These are phyloP conservation scores for Cercospora berteroae DNA, from an alignment of 2,329 filamentous ascomycete species.

Conservation along the genomic window DNA sequence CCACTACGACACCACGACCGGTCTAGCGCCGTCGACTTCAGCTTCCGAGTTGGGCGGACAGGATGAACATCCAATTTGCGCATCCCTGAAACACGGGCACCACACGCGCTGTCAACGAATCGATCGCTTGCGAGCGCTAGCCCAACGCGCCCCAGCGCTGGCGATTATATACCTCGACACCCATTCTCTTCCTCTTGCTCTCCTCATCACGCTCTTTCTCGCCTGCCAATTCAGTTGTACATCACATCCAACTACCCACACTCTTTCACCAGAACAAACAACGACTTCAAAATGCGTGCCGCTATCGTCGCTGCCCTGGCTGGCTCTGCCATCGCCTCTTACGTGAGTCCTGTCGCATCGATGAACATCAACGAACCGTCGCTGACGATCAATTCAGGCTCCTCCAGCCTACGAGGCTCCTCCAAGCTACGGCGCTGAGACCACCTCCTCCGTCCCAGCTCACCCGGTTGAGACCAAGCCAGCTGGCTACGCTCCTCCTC, in stretches of 20 bases:
- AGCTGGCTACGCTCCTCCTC: not conserved
- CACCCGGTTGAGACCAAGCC: not conserved
- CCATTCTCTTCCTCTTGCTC: not conserved
- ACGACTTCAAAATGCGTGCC: constrained; percentile 43
- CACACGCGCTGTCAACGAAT: constrained; percentile 1
- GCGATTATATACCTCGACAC: constrained; percentile 8
- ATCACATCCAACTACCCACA: constrained; percentile 18
- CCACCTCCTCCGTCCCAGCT: not conserved
- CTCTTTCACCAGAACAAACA: constrained; percentile 14
- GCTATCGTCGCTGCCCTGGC: constrained; percentile 38
- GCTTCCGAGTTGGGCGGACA: constrained; percentile 11
- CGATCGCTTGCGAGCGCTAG: not conserved
- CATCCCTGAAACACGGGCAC: constrained; percentile 13
- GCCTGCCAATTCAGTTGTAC: constrained; percentile 9
- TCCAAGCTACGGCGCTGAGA: constrained; percentile 6
- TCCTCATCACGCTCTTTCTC: constrained; percentile 12
- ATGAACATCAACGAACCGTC: not conserved
- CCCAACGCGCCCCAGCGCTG: not conserved
- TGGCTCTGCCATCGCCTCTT: constrained; percentile 40
- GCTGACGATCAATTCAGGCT: not conserved
- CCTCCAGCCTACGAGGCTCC: constrained; percentile 9
- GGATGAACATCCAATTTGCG: constrained; percentile 12
- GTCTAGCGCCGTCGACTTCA: constrained; percentile 11
- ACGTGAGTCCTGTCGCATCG: not conserved
- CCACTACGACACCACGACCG: constrained; percentile 1